phyloP scores from a whole-genome alignment of 1,284 basidiomycete species.

The Stereum hirsutum region DNA sequence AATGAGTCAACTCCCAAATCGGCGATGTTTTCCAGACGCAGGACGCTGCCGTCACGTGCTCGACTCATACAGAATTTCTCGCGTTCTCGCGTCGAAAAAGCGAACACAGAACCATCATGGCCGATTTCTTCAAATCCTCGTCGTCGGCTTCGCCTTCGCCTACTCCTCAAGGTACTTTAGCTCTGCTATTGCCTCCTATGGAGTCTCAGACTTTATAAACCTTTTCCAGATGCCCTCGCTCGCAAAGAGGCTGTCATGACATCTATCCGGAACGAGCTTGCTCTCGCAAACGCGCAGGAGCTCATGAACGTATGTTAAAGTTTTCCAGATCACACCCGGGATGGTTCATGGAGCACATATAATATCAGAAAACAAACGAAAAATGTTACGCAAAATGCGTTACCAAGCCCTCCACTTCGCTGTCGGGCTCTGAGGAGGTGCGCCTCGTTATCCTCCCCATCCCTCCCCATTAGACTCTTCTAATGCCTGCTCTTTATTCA shows the following conservation, averaged over 20 bases:
- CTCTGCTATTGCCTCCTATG: conserved; percentile 18
- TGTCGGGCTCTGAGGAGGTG: conserved; percentile 71
- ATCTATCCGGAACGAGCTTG: conserved; percentile 62
- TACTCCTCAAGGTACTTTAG: conserved; percentile 15
- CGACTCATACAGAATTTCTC: neutral
- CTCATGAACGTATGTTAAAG: conserved; percentile 60
- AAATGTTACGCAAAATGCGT: conserved; percentile 74
- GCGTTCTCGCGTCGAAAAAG: neutral
- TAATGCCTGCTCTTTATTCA: no score
- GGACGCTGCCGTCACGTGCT: conserved; percentile 1
- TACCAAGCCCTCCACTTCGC: conserved; percentile 63
- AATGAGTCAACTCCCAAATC: neutral
- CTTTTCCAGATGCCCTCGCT: conserved; percentile 37
- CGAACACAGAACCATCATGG: conserved; percentile 22
- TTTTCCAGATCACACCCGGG: neutral
- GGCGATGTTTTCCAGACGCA: conserved; percentile 4
- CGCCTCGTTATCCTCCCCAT: conserved; percentile 8
- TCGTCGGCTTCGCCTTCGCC: conserved; percentile 16
- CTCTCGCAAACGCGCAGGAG: conserved; percentile 70
- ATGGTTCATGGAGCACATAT: neutral
- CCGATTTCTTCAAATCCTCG: conserved; percentile 37
- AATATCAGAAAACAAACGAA: conserved; percentile 70
- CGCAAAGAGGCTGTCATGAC: conserved; percentile 68
- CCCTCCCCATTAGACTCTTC: neutral
- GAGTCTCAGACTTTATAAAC: neutral